Evolutionary conservation across 108 stramenopile species (phyloP).

Genomic region (Skeletonema marinoi): DNA sequence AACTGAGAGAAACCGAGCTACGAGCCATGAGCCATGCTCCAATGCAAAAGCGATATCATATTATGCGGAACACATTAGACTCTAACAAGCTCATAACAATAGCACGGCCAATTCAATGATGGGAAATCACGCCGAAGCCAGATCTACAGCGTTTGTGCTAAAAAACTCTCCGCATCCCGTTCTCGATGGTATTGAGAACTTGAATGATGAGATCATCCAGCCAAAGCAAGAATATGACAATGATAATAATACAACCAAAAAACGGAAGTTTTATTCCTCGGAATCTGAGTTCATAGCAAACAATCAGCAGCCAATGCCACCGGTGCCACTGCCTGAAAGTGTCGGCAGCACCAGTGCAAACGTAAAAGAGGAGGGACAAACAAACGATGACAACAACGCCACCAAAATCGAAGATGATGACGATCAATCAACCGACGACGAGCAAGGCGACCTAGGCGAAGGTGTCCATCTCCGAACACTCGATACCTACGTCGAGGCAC

Average conservation of each 20-base stretch:
- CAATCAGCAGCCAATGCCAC: neutral
- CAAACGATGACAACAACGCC: neutral
- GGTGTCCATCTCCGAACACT: conserved; percentile 28
- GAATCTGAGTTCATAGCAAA: neutral
- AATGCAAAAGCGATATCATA: too few species aligned
- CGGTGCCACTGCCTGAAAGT: neutral
- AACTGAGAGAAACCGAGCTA: too few species aligned
- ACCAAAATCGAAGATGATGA: neutral
- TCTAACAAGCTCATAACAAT: neutral
- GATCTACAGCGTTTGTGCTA: neutral
- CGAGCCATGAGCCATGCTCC: too few species aligned
- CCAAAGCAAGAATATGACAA: neutral
- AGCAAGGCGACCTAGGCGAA: conserved; percentile 27
- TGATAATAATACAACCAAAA: neutral
- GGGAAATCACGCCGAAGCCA: neutral
- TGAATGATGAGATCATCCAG: neutral
- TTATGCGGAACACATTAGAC: too few species aligned
- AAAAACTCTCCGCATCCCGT: neutral
- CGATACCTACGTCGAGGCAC: conserved; percentile 29
- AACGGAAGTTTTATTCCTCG: neutral
- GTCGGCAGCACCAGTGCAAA: neutral
- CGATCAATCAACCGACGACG: conserved; percentile 19
- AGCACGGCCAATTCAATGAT: neutral
- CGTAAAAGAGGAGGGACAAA: neutral
- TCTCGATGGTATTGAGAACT: neutral